Evolutionary conservation across 164 flowering plant species (phyloP).

Genomic region (Houttuynia cordata): DNA sequence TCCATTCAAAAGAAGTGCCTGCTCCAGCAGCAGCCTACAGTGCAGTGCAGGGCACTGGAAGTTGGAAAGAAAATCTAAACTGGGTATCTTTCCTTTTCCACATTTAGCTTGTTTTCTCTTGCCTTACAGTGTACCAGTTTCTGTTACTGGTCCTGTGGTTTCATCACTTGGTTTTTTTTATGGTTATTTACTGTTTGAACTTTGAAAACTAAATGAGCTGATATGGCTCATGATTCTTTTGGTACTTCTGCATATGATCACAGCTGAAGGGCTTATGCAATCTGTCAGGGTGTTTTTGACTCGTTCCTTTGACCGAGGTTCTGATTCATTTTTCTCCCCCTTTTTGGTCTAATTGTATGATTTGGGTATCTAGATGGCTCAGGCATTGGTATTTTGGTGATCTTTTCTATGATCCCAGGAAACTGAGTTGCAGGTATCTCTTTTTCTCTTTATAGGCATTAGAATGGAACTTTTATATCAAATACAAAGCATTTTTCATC

Average conservation of each 20-base stretch:
- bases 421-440: no score
- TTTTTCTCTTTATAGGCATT: neutral
- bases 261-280: no score
- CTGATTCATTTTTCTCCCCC: neutral
- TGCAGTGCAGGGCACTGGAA: slow-evolving; percentile 36
- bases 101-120: slow-evolving; percentile 28
- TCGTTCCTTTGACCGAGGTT: neutral
- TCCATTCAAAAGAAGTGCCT: slow-evolving; percentile 23
- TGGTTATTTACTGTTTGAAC: slow-evolving; percentile 16
- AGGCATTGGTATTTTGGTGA: neutral
- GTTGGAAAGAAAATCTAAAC: slow-evolving; percentile 52
- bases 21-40: slow-evolving; percentile 17
- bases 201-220: slow-evolving; percentile 30
- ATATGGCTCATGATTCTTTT: neutral
- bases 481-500: neutral
- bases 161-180: slow-evolving; percentile 15
- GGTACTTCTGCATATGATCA: no score
- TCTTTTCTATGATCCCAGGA: neutral
- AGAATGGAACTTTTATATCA: neutral
- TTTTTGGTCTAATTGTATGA: slow-evolving; percentile 2
- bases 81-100: slow-evolving; percentile 45
- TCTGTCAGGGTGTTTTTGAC: neutral
- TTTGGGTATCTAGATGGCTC: slow-evolving; percentile 13
- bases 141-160: slow-evolving; percentile 7
- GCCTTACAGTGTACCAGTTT: neutral